Conservation (phyloP, 768 basidiomycete species). For the Cystobasidiopsis lactophilus region DNA sequence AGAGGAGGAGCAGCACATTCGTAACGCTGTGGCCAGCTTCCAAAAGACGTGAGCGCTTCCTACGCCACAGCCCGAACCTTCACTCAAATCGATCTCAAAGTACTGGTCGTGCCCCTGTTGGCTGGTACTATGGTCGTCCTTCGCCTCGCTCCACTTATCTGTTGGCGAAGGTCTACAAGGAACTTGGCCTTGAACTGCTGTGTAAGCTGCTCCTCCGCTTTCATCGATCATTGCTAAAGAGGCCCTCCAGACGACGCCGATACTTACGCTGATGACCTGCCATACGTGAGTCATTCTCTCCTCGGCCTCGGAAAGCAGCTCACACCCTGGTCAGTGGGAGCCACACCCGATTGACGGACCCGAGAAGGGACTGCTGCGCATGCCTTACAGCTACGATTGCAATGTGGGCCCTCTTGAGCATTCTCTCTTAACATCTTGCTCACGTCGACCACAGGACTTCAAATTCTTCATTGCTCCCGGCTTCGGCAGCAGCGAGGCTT, state of each 20-base stretch:
- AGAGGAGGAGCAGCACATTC: slow-evolving; percentile 14
- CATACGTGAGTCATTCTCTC: too few species aligned
- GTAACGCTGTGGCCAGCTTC: slow-evolving; percentile 18
- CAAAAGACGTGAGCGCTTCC: too few species aligned
- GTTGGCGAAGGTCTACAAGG: slow-evolving; percentile 19
- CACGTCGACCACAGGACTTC: too few species aligned
- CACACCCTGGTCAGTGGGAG: too few species aligned
- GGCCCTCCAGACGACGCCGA: slow-evolving; percentile 19
- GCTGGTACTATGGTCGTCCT: not conserved
- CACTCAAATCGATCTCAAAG: too few species aligned
- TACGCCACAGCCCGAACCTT: too few species aligned
- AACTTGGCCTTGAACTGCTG: slow-evolving; percentile 11
- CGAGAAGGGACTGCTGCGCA: slow-evolving; percentile 8
- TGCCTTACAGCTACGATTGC: slow-evolving; percentile 3
- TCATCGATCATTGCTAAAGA: too few species aligned
- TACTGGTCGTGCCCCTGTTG: too few species aligned
- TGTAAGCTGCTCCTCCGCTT: too few species aligned
- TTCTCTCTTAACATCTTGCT: too few species aligned
- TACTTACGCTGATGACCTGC: slow-evolving; percentile 14
- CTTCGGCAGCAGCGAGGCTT: slow-evolving; percentile 17
- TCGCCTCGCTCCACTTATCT: slow-evolving; percentile 12
- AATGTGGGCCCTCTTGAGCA: too few species aligned
- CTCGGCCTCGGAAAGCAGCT: too few species aligned
- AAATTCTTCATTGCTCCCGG: slow-evolving; percentile 13
- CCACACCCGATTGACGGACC: slow-evolving; percentile 2